Percentiles rank a stretch among this genome's conserved stretches.
These are phyloP conservation scores for Fusarium mangiferae DNA, from an alignment of 2,329 filamentous ascomycete genomes.

Conservation along the genomic window DNA sequence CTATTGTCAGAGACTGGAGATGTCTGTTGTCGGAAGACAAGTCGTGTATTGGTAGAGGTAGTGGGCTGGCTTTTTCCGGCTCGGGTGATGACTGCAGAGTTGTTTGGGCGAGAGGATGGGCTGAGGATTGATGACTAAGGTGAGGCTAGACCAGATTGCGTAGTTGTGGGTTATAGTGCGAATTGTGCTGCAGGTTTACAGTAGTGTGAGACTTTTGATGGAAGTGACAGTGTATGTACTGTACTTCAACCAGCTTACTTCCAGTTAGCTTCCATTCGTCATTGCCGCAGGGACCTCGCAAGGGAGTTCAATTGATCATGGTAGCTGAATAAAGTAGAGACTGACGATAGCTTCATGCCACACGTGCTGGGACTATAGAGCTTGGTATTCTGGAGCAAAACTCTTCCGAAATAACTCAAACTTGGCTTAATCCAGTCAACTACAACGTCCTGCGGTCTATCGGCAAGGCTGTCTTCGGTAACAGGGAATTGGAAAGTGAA, in stretches of 20 bases:
- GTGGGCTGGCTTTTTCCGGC: constrained; percentile 41
- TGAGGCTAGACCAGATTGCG: constrained; percentile 39
- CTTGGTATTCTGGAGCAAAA: background rate
- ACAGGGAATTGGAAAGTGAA: constrained; percentile 1
- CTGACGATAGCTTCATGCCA: background rate
- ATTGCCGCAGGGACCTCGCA: constrained; percentile 11
- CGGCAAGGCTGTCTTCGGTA: constrained; percentile 9
- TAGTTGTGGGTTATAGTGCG: constrained; percentile 41
- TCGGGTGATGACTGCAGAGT: constrained; percentile 48
- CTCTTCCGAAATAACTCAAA: background rate
- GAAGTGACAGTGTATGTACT: constrained; percentile 37
- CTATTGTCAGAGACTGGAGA: constrained; percentile 33
- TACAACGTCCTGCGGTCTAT: constrained; percentile 4
- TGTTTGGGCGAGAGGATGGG: constrained; percentile 46
- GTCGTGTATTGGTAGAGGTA: constrained; percentile 38
- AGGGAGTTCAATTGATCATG: background rate
- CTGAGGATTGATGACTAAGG: constrained; percentile 50
- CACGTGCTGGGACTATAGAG: background rate
- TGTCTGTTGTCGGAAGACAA: constrained; percentile 32
- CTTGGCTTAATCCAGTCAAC: background rate
- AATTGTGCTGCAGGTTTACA: constrained; percentile 31
- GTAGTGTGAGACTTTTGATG: background rate
- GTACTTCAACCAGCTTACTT: constrained; percentile 40
- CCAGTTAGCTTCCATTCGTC: constrained; percentile 39
- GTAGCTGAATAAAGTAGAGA: background rate